Evolutionary conservation across 257 asterid genomes (phyloP), one percentile per base, ranked within the genome.

Genomic region (Lithospermum erythrorhizon): DNA sequence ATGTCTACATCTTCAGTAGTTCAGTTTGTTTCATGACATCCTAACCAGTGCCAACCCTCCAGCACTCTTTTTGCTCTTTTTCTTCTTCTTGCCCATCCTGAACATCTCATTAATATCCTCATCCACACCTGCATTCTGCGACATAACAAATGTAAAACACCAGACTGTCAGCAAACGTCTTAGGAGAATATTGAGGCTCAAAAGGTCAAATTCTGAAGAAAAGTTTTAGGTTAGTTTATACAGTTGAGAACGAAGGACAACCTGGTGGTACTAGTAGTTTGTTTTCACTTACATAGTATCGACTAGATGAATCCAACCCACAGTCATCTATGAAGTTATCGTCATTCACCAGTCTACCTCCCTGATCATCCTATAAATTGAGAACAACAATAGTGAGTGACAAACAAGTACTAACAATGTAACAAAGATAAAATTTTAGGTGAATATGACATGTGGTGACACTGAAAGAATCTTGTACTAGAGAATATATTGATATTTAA

Each of bases 1-100:
- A 22, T 10, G 16, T 86, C 96, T 0, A 90, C 96, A 65, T 91
- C 96, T 67, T 80, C 94, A 76, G 88, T 96, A 9, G 80, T 75
- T 88, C 96, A 51, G 88, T 90, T 71, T 91, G 96, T 37, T 94
- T 96, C 95, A 91, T 85, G 58, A 88, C 94, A 59, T 72, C 84
- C 74, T 88, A 94, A 30, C 85, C 98, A 7, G 22, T 17, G 95
- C 87, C 71, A 88, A 82, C 76, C 88, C 98, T 15, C 87, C 90
- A 59, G 96, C 90, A 75, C 90, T 88, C 73, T 88, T 91, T 73
- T 86, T 95, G 60, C 21, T 76, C 64, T 83, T 88, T 86, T 88
- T 88, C 82, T 84, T 91, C 73, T 82, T 87, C 88, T 77, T 90
- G 54, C 94, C 96, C 54, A 58, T 51, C 76, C 82, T 87, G 75